A percentile compares a stretch with the other conserved stretches of the same genome.
phyloP scores from a whole-genome alignment of 495 filamentous ascomycete species.

The Penicillium coprophilum region DNA sequence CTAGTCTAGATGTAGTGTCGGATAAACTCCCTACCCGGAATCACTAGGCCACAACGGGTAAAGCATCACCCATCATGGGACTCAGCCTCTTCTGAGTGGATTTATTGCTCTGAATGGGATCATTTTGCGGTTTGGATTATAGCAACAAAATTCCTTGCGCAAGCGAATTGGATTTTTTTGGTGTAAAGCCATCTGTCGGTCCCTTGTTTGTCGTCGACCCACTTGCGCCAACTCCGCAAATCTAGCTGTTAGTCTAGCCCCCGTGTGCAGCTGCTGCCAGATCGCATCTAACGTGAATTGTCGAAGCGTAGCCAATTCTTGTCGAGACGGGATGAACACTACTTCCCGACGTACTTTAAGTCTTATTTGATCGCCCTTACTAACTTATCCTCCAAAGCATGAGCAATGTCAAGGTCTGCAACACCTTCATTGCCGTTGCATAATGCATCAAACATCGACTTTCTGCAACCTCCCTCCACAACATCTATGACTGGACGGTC shows the following conservation, averaged over 20 bases:
- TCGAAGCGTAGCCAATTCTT: conserved; percentile 15
- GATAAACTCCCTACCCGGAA: conserved; percentile 24
- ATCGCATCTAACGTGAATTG: conserved; percentile 34
- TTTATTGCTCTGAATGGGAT: conserved; percentile 13
- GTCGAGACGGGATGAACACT: conserved; percentile 37
- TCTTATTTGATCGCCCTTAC: conserved; percentile 12
- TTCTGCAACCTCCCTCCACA: conserved; percentile 37
- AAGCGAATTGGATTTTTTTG: conserved; percentile 1
- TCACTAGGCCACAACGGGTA: conserved; percentile 28
- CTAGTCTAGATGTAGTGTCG: conserved; percentile 22
- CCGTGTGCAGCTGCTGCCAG: conserved; percentile 33
- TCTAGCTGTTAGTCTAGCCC: conserved; percentile 19
- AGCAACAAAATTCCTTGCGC: not conserved
- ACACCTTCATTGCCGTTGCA: conserved; percentile 58
- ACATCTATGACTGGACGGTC: conserved; percentile 36
- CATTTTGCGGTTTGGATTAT: conserved; percentile 8
- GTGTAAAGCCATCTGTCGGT: not conserved
- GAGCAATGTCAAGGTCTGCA: conserved; percentile 62
- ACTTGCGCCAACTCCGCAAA: conserved; percentile 11
- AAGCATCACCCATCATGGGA: conserved; percentile 40
- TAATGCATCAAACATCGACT: conserved; percentile 44
- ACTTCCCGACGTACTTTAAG: conserved; percentile 22
- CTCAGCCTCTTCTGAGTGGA: conserved; percentile 23
- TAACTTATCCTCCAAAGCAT: conserved; percentile 37
- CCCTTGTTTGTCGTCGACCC: conserved; percentile 8